phyloP scores from a whole-genome alignment of 1,284 basidiomycete species.

The Leccinum pseudoinsigne region DNA sequence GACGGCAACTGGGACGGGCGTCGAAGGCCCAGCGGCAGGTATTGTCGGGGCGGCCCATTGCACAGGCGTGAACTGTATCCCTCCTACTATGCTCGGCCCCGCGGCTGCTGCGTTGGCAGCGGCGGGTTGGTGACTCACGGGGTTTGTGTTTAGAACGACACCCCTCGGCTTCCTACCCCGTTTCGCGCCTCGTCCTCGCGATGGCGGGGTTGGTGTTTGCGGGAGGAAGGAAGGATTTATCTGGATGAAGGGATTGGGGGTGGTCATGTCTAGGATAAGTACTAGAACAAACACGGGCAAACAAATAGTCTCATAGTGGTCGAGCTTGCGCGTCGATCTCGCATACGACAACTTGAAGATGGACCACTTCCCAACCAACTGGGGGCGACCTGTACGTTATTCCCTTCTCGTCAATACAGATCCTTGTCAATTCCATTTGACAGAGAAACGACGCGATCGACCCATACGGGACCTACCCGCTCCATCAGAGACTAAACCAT shows the following conservation, averaged over 20 bases:
- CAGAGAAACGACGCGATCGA: constrained; percentile 75
- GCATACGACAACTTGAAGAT: constrained; percentile 38
- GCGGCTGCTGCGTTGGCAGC: constrained; percentile 1
- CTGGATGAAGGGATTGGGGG: constrained; percentile 36
- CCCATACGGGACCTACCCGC: constrained; percentile 71
- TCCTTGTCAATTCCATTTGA: constrained; percentile 6
- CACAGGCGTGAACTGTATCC: constrained; percentile 39
- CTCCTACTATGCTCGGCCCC: constrained; percentile 1
- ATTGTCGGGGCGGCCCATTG: constrained; percentile 39
- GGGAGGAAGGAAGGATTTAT: constrained; percentile 27
- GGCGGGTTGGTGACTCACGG: constrained; percentile 17
- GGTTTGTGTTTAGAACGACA: constrained; percentile 30
- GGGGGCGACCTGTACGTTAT: constrained; percentile 70
- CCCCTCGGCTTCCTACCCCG: constrained; percentile 60
- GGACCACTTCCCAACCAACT: constrained; percentile 82
- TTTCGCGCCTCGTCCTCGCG: constrained; percentile 52
- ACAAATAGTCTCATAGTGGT: constrained; percentile 14
- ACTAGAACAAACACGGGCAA: constrained; percentile 21
- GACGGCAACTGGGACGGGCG: constrained; percentile 25
- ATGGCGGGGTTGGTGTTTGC: constrained; percentile 29
- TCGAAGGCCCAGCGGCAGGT: constrained; percentile 12
- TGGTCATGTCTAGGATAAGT: constrained; percentile 23
- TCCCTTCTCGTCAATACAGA: neutral
- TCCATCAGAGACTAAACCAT: constrained; percentile 56
- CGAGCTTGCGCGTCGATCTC: constrained; percentile 32